A percentile compares a stretch with the other conserved stretches of the same genome.
Evolutionary conservation across 176 grass and related monocot species (phyloP).

Genomic region (Aegilops longissima): DNA sequence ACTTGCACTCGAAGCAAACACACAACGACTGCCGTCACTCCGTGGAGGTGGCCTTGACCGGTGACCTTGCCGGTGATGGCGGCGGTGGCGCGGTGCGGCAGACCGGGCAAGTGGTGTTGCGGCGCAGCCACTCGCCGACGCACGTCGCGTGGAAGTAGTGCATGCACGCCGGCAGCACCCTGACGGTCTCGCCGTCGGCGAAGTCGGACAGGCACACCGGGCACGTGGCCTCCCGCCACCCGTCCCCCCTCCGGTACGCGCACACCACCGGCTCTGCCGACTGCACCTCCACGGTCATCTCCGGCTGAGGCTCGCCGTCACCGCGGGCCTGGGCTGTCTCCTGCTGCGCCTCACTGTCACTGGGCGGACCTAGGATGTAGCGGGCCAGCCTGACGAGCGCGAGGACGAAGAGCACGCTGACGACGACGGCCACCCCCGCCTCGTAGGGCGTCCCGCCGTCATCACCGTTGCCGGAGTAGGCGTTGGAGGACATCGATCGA

Average conservation of each 20-base stretch:
- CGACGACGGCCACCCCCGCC: neutral
- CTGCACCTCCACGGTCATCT: neutral
- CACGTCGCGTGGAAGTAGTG: conserved; percentile 42
- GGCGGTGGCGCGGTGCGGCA: conserved; percentile 3
- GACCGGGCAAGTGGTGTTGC: conserved; percentile 27
- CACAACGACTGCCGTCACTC: neutral
- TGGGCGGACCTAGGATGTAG: neutral
- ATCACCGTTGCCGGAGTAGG: neutral
- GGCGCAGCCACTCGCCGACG: conserved; percentile 33
- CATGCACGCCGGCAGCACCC: conserved; percentile 25
- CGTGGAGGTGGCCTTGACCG: neutral
- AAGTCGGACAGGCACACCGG: conserved; percentile 34
- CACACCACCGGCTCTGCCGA: neutral
- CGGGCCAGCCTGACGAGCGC: neutral
- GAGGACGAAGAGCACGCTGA: neutral
- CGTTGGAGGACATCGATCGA: neutral
- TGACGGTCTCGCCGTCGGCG: neutral
- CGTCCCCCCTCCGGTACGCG: conserved; percentile 15
- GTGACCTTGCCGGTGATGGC: neutral
- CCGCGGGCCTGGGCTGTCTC: neutral
- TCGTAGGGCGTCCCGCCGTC: neutral
- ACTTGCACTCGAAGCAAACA: neutral
- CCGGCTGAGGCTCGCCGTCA: neutral
- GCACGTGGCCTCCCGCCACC: conserved; percentile 11
- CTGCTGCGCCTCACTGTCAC: neutral